Percentiles rank a stretch among this genome's conserved stretches.
Conservation (phyloP, 2,329 filamentous ascomycete species). For the Diplodia mutila region DNA sequence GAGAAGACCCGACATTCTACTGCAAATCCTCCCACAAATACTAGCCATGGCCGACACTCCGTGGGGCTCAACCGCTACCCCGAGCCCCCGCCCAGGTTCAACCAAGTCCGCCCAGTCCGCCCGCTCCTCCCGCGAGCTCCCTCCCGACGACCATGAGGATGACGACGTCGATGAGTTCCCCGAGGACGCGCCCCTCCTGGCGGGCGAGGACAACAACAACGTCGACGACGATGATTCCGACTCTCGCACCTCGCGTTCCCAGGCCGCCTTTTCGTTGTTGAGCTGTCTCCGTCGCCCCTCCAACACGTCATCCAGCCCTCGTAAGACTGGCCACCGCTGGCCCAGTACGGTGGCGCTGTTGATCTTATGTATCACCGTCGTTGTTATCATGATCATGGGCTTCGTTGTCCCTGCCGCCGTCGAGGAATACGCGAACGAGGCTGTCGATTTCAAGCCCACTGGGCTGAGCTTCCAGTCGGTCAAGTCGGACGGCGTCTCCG, state of each 20-base stretch:
- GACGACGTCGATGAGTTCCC: conserved; percentile 32
- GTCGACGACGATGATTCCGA: conserved; percentile 30
- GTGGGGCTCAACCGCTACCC: conserved; percentile 42
- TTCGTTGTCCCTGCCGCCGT: conserved; percentile 82
- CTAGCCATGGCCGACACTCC: conserved; percentile 40
- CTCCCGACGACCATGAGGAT: conserved; percentile 9
- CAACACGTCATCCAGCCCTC: conserved; percentile 27
- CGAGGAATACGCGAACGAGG: conserved; percentile 83
- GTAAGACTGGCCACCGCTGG: conserved; percentile 62
- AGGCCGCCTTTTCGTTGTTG: conserved; percentile 43
- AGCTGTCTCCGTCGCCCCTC: conserved; percentile 38
- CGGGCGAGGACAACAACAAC: conserved; percentile 34
- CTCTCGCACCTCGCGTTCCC: conserved; percentile 30
- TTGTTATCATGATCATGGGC: conserved; percentile 74
- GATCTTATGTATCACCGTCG: conserved; percentile 63
- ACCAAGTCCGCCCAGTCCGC: conserved; percentile 42
- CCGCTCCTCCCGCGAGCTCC: conserved; percentile 31
- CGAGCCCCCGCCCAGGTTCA: conserved; percentile 44
- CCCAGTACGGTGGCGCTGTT: conserved; percentile 76
- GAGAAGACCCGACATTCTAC: not conserved
- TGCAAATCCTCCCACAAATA: not conserved
- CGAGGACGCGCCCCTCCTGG: conserved; percentile 47
- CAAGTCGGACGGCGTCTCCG: conserved; percentile 74
- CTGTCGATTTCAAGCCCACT: conserved; percentile 79
- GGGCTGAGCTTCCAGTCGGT: conserved; percentile 85